Evolutionary conservation across 1,284 basidiomycete genomes (phyloP).

Genomic region (Rugosomyces carneus): DNA sequence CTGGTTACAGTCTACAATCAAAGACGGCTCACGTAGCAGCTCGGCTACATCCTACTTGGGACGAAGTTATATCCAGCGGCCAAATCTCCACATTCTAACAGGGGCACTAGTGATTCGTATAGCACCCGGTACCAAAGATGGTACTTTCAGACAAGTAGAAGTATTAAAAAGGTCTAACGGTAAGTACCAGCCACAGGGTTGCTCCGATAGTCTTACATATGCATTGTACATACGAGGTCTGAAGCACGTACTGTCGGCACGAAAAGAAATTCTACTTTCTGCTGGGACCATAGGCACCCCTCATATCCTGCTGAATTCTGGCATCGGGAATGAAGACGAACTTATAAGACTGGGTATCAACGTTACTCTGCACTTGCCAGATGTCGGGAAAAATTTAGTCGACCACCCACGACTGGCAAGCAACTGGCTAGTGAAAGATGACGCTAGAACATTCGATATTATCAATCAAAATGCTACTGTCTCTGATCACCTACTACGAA

Average conservation of each 20-base stretch:
- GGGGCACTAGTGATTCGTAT: conserved; percentile 18
- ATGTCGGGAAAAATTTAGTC: conserved; percentile 37
- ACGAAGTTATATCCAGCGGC: conserved; percentile 24
- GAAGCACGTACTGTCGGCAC: background rate
- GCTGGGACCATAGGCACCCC: conserved; percentile 38
- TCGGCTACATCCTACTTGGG: conserved; percentile 24
- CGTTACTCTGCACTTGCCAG: conserved; percentile 28
- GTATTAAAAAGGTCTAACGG: conserved; percentile 13
- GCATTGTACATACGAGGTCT: conserved; percentile 25
- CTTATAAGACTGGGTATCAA: conserved; percentile 30
- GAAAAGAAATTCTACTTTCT: conserved; percentile 32
- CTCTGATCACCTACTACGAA: conserved; percentile 10
- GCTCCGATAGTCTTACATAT: background rate
- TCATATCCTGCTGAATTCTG: conserved; percentile 40
- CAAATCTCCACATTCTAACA: conserved; percentile 18
- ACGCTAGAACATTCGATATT: conserved; percentile 10
- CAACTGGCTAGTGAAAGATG: conserved; percentile 16
- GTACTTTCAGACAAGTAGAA: conserved; percentile 4
- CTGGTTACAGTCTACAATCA: conserved; percentile 20
- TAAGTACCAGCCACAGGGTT: conserved; percentile 26
- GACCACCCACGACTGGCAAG: conserved; percentile 24
- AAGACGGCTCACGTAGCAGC: conserved; percentile 21
- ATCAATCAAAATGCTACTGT: conserved; percentile 14
- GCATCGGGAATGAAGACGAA: conserved; percentile 36
- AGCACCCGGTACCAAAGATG: background rate